Base-by-base conservation (phyloP, 352 stramenopile species). In the Phytophthora foliorum region DNA sequence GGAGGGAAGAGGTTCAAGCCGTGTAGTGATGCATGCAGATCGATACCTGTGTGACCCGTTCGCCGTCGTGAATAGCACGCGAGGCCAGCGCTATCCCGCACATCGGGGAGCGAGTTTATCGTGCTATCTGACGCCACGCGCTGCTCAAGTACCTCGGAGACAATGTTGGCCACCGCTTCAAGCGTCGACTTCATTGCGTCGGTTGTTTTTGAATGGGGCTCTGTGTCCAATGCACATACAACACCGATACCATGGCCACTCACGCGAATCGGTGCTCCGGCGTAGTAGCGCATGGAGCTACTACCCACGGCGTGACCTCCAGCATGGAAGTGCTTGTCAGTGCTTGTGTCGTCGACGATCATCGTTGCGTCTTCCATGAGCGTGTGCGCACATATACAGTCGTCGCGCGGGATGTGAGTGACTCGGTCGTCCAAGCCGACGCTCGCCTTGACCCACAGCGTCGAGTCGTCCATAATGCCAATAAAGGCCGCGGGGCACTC, bases 131-230 rank as follows among this genome's bases (percentile, higher is more conserved):
- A 58, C 48, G 57, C 63, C 51, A 91, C 54, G 22, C 87, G 83
- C 65, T 94, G 83, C 59, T 94, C 87, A 16, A 94, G 74, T 16
- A 94, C 87, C 45, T 94, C 84, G 0, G 84, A 92, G n/a, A 90
- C 87, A 32, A 94, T 94, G 22, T 89, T 92, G 6, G 84, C 84
- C 34, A 94, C 78, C 0, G 84, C 83, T 50, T 93, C 87, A 17
- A 94, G 78, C 6, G 83, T 94, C 39, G 81, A 91, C 31, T 69
- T 79, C 83, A 91, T 92, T 10, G 78, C 66, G 2, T 80, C 52
- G 0, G 80, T 84, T 2, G 84, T 93, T 21, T 68, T 56, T 9
- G 56, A 62, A 46, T 91, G 87, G 3, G 87, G 72, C 19, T 68
- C 51, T 9, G 63, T 80, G 46, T 94, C 87, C 19, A 94, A 75